These are phyloP conservation scores for Solanum arcanum DNA, from an alignment of 257 asterid species.

Conservation along the genomic window DNA sequence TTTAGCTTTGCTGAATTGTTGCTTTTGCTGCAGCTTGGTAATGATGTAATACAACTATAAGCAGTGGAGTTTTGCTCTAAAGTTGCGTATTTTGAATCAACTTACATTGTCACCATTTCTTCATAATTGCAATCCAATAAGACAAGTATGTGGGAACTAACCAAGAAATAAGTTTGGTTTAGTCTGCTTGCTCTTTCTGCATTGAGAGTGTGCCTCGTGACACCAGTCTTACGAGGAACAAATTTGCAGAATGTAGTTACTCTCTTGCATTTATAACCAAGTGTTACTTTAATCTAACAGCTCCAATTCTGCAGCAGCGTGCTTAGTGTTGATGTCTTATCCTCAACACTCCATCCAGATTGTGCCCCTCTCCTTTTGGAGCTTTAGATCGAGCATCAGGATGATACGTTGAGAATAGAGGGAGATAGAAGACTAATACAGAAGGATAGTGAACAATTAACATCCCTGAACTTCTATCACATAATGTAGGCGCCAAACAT, in stretches of 20 bases:
- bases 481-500: no score
- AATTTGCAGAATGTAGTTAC: neutral
- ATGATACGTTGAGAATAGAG: slow-evolving; percentile 42
- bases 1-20: neutral
- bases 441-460: no score
- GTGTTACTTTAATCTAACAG: neutral
- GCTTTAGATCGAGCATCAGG: slow-evolving; percentile 35
- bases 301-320: neutral
- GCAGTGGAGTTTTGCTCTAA: neutral
- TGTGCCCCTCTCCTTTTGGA: slow-evolving; percentile 45
- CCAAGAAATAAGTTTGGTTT: neutral
- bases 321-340: neutral
- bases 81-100: neutral
- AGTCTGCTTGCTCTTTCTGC: neutral
- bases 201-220: neutral
- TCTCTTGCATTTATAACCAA: neutral
- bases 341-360: no score
- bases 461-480: no score
- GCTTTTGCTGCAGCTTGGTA: neutral
- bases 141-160: neutral
- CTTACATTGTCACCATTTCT: neutral
- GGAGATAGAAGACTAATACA: slow-evolving; percentile 17
- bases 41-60: neutral
- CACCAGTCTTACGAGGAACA: neutral
- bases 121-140: no score